Base-by-base conservation (phyloP, 495 filamentous ascomycete genomes). In the Ramalina intermedia region DNA sequence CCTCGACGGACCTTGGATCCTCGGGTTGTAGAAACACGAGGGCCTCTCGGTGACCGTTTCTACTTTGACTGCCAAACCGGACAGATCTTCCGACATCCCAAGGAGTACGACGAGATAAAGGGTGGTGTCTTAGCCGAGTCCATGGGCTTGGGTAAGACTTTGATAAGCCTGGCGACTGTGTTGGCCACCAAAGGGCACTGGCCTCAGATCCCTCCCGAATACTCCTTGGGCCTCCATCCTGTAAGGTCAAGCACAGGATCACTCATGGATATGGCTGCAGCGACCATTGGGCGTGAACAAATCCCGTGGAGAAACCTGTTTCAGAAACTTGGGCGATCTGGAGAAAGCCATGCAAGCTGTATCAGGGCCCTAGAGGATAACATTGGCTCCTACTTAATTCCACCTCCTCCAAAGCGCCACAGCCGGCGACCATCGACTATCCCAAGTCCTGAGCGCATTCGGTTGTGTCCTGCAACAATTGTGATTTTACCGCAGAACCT, bases 81-180 rank as follows among this genome's bases (percentile, higher is more conserved):
- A 1, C 63, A 66, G 3, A 69, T 83, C 48, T 56, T 87, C 2
- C 64, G 70, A 35, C 70, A 82, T 16, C 81, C 83, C 24, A 67
- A 70, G 8, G 72, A 75, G 47, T 94, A 91, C 58, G 86, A 90
- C 14, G 75, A 80, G 46, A 74, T 80, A 18, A 71, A 71, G 50
- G 90, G 90, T 44, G 90, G 89, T 0, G 85, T 89, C 24, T 64
- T 85, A 17, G 82, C 81, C 2, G 80, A 82, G 57, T 53, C 50
- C n/a, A 56, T 85, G 79, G 77, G 76, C 37, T 72, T 78, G 5
- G 89, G 90, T 0, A 96, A 96, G 66, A 96, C 90, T 0, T 63
- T 95, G 24, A 93, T 96, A 9, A 87, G 84, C 49, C 67, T 96
- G 16, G 74, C 88, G 26, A 66, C 89, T 2, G 85, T 95, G 37